phyloP scores from a whole-genome alignment of 1,139 yeast genomes.

The Saccharomyces hybrid region DNA sequence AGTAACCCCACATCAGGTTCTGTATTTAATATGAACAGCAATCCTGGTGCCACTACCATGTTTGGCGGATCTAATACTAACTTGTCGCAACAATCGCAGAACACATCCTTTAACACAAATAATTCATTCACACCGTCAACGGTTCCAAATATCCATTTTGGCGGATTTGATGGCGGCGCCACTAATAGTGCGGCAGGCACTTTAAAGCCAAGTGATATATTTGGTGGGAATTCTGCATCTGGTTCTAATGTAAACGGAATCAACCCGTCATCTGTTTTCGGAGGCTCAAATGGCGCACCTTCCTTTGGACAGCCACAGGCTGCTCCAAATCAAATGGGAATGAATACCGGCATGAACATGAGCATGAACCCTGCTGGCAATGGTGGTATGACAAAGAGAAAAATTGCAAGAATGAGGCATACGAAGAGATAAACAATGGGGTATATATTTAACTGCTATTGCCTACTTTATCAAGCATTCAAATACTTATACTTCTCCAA shows the following conservation, averaged over 20 bases:
- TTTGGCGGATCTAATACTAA: background rate
- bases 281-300: constrained; percentile 2
- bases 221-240: constrained; percentile 10
- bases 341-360: background rate
- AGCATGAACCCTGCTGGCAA: constrained; percentile 4
- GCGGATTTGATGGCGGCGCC: constrained; percentile 2
- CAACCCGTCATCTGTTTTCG: constrained; percentile 5
- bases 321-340: constrained; percentile 3
- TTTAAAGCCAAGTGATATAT: constrained; percentile 19
- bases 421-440: constrained; percentile 13
- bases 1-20: background rate
- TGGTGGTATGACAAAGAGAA: constrained; percentile 15
- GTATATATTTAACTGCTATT: background rate
- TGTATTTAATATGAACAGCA: background rate
- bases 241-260: background rate
- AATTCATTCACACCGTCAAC: constrained; percentile 20
- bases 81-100: constrained; percentile 7
- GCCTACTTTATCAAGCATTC: too few relatives aligned
- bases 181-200: constrained; percentile 7
- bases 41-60: background rate
- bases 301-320: constrained; percentile 2
- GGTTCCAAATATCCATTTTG: constrained; percentile 24
- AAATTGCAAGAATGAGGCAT: constrained; percentile 26
- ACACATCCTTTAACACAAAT: constrained; percentile 1
- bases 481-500: too few relatives aligned